A percentile compares a stretch with the other conserved stretches of the same genome.
Evolutionary conservation across 805 yeast genomes (phyloP).

Genomic region (Candida berthetii): DNA sequence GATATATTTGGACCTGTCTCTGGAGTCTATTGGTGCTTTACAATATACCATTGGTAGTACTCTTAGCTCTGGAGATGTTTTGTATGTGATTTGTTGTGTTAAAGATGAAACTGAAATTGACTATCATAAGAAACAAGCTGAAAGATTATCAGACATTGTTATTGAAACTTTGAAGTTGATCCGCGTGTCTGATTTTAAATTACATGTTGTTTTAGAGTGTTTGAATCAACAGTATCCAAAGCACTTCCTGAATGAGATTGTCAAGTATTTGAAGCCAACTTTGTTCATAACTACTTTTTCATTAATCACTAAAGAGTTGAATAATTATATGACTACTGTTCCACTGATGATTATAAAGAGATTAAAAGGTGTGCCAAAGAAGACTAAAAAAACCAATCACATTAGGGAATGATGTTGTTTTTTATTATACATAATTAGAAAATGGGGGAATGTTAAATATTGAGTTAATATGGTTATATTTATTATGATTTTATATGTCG

Average conservation of each 20-base stretch:
- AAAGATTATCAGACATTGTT: constrained; percentile 7
- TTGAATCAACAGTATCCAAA: constrained; percentile 32
- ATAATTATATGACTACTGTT: constrained; percentile 15
- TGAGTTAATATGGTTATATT: no score
- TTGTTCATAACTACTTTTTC: constrained; percentile 14
- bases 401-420: no score
- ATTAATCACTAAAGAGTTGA: constrained; percentile 7
- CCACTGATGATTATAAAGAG: constrained; percentile 19
- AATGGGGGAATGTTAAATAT: no score
- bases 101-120: constrained; percentile 34
- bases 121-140: constrained; percentile 8
- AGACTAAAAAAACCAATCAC: background rate
- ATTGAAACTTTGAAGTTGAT: constrained; percentile 8
- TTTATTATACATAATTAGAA: no score
- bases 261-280: constrained; percentile 26
- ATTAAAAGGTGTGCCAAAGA: constrained; percentile 2
- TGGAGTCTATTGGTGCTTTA: constrained; percentile 76
- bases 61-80: constrained; percentile 73
- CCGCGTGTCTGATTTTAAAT: constrained; percentile 11
- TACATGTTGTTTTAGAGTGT: constrained; percentile 25
- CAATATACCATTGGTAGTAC: constrained; percentile 89
- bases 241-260: constrained; percentile 29
- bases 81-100: constrained; percentile 55
- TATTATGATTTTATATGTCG: no score
- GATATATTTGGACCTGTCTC: constrained; percentile 75